Conservation (phyloP, 2,329 filamentous ascomycete species). For the Pseudocercospora ulei region DNA sequence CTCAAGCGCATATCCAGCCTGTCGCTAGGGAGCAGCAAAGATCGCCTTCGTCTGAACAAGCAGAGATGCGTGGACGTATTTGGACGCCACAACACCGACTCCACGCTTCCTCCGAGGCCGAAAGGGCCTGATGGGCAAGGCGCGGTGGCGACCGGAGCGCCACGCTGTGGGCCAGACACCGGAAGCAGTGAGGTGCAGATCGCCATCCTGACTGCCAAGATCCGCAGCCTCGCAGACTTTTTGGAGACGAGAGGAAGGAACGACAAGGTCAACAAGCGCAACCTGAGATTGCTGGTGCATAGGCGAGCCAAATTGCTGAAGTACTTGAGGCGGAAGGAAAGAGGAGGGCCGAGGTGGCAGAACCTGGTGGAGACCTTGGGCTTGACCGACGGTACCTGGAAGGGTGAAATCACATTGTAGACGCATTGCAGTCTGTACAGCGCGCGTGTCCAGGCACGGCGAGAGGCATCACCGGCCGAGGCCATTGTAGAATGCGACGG, state of each 20-base stretch:
- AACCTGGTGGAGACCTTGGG: slow-evolving; percentile 76
- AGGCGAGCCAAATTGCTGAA: slow-evolving; percentile 76
- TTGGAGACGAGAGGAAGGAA: slow-evolving; percentile 62
- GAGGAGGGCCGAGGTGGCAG: slow-evolving; percentile 82
- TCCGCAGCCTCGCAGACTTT: slow-evolving; percentile 65
- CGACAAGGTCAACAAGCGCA: slow-evolving; percentile 91
- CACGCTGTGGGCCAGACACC: slow-evolving; percentile 79
- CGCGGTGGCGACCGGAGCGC: slow-evolving; percentile 38
- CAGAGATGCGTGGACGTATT: slow-evolving; percentile 77
- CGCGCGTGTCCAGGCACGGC: neutral
- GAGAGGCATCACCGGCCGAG: neutral
- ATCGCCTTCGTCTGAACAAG: slow-evolving; percentile 72
- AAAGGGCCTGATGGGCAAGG: slow-evolving; percentile 17
- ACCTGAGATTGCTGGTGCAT: slow-evolving; percentile 75
- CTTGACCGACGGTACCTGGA: slow-evolving; percentile 78
- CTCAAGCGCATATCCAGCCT: slow-evolving; percentile 70
- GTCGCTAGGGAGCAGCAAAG: slow-evolving; percentile 65
- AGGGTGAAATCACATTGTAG: slow-evolving; percentile 71
- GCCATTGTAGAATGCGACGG: slow-evolving; percentile 1
- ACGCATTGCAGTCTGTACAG: neutral
- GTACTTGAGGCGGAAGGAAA: slow-evolving; percentile 81
- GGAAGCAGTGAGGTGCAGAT: slow-evolving; percentile 97
- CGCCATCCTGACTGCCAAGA: slow-evolving; percentile 89
- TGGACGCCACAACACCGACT: slow-evolving; percentile 82
- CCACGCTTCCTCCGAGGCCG: slow-evolving; percentile 52